Base-by-base conservation (phyloP, 805 yeast genomes). In the Kuraishia hungarica region DNA sequence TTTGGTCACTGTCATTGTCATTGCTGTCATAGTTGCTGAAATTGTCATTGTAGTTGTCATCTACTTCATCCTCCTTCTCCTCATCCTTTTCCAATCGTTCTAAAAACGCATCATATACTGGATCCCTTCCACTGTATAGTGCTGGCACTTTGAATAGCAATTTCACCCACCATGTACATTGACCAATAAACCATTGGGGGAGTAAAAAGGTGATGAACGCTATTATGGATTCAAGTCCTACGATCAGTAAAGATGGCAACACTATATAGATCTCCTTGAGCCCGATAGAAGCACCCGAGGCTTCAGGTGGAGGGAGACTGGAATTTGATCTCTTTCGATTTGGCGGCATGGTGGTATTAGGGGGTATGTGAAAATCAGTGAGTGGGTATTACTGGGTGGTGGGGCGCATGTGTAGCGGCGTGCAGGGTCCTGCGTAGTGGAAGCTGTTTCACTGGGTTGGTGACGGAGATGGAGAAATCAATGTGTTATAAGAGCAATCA, bases 201-300 rank as follows among this genome's bases (percentile, higher is more conserved):
- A 76, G 65, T 1, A 71, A 51, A 47, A 57, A 55, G 1, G 79
- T 73, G 53, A 76, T 69, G 43, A 64, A 50, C 7, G 74, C 65
- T 17, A 73, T 60, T 10, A 69, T 58, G 51, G 67, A 73, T 54
- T 76, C 80, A 2, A 67, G 23, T 4, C 53, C 21, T 5, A 57
- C 56, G 10, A 57, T 19, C 11, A 51, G 24, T 10, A 54, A 39
- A 5, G 59, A 29, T 10, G 54, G 53, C 1, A 54, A 13, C 15
- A 20, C 28, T 24, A 15, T 7, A 46, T 28, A 24, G 13, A 51
- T 20, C 47, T 39, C 48, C 51, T 22, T 49, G 51, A 53, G 35
- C 17, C 51, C 51, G 35, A 19, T 21, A 15, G 35, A n/a, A 3
- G 35, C 51, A 10, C 43, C 43, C 3, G 43, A 35, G n/a, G n/a